Base-by-base conservation (phyloP, 139 green algal genomes). In the Mychonastes homosphaera region DNA sequence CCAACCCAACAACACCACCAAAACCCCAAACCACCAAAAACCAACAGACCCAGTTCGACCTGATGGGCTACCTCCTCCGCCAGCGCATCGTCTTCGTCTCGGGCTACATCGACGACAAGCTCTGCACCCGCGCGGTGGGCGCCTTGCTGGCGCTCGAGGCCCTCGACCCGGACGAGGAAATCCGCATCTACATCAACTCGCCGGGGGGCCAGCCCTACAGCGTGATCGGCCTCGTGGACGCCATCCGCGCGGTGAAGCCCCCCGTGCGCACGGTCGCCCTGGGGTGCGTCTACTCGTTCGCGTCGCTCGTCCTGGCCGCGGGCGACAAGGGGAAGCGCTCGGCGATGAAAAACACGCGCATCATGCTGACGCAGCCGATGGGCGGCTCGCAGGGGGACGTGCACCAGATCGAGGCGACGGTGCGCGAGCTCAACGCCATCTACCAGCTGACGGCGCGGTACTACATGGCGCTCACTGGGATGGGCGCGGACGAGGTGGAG, bases 111-210 rank as follows among this genome's bases (percentile, higher is more conserved):
- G 87, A 87, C 57, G 87, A 92, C 58, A 75, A 89, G 68, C 85
- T 72, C 18, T 38, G 83, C 4, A 90, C 82, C 5, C 67, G 85
- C 29, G 78, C 91, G 23, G 90, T 98, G 6, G 88, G 81, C 15
- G 76, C 68, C 34, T 62, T 98, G 53, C 47, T 98, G 44, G 86
- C 91, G 9, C 62, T 98, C 34, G 88, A 96, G 60, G 75, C 79
- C 0, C 67, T 93, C 28, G 77, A 95, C 58, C 64, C 79, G 4
- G 66, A 80, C 0, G 71, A 86, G 43, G 86, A 95, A 19, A 97
- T 98, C 56, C 84, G 86, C 49, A 63, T 98, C 27, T 98, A 98
- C 75, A 95, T 98, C 71, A 98, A 98, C 73, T 45, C 18, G 62
- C 56, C 77, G 74, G 81, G 82, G 24, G 87, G 87, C 13, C 76